A percentile compares a stretch with the other conserved stretches of the same genome.
Conservation (phyloP, 805 yeast genomes). For the Kodamaea lidongshanica region DNA sequence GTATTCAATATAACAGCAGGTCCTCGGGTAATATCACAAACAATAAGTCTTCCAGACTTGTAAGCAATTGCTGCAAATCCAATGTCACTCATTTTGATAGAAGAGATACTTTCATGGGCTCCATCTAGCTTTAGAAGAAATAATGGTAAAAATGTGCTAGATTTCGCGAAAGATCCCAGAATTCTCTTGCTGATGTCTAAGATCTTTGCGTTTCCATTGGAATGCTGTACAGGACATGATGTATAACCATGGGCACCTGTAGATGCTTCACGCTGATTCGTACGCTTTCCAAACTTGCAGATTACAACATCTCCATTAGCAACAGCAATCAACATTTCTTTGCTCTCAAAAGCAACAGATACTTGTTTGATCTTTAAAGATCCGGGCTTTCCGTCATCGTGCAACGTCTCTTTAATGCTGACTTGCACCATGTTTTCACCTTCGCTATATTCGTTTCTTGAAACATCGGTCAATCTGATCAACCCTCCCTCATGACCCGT, state of each 20-base stretch:
- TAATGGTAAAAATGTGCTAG: constrained; percentile 30
- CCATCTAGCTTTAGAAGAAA: constrained; percentile 20
- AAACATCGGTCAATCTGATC: constrained; percentile 77
- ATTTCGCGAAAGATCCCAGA: constrained; percentile 31
- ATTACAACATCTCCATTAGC: constrained; percentile 68
- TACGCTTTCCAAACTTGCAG: constrained; percentile 56
- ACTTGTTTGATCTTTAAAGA: constrained; percentile 48
- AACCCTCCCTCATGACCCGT: constrained; percentile 87
- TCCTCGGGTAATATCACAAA: constrained; percentile 69
- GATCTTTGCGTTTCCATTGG: constrained; percentile 30
- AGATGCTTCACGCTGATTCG: constrained; percentile 20
- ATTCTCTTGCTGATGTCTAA: constrained; percentile 52
- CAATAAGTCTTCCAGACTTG: constrained; percentile 63
- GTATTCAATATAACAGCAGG: constrained; percentile 58
- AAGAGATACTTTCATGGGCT: constrained; percentile 43
- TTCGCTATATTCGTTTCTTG: constrained; percentile 53
- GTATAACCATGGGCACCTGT: constrained; percentile 19
- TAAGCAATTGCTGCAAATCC: constrained; percentile 85
- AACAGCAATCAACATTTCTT: constrained; percentile 66
- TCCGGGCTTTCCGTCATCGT: constrained; percentile 22
- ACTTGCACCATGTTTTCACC: constrained; percentile 28
- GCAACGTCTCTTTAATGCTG: constrained; percentile 29
- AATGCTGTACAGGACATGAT: constrained; percentile 25
- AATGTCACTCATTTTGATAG: constrained; percentile 61
- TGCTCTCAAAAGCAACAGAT: constrained; percentile 72